Conservation (phyloP, 2,329 filamentous ascomycete genomes). For the Phyllosticta citribraziliensis region DNA sequence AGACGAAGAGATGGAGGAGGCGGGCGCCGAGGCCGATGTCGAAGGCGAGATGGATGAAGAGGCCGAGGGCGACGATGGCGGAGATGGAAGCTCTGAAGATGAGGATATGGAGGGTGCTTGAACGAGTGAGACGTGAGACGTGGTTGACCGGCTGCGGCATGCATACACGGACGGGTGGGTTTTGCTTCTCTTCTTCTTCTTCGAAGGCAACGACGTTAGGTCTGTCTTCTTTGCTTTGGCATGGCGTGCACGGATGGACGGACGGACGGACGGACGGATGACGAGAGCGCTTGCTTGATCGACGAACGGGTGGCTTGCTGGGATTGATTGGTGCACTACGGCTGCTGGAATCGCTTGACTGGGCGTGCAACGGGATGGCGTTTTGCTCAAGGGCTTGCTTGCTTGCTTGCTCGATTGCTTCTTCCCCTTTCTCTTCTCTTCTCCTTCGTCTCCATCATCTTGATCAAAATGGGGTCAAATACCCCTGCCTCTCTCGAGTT, state of each 20-base stretch:
- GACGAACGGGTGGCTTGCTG: not conserved
- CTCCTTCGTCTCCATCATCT: no score
- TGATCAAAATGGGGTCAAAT: no score
- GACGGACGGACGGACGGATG: not conserved
- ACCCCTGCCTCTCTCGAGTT: no score
- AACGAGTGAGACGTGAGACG: not conserved
- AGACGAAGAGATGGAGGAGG: slow-evolving; percentile 4
- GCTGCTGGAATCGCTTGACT: not conserved
- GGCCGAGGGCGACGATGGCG: slow-evolving; percentile 19
- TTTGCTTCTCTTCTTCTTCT: not conserved
- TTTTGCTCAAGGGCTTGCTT: not conserved
- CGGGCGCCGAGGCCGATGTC: not conserved
- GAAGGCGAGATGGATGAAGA: slow-evolving; percentile 19
- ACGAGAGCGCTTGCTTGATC: not conserved
- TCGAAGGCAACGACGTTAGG: not conserved
- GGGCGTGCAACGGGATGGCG: not conserved
- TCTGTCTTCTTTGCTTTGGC: not conserved
- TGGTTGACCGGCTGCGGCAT: not conserved
- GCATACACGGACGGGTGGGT: not conserved
- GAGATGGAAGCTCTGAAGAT: slow-evolving; percentile 19
- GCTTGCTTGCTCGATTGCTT: no score
- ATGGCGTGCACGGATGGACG: not conserved
- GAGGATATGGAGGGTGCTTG: slow-evolving; percentile 19
- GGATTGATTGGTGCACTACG: not conserved
- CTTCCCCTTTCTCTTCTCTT: no score